Base-by-base conservation (phyloP, 2,329 filamentous ascomycete species). In the Diaporthe aspalathi region DNA sequence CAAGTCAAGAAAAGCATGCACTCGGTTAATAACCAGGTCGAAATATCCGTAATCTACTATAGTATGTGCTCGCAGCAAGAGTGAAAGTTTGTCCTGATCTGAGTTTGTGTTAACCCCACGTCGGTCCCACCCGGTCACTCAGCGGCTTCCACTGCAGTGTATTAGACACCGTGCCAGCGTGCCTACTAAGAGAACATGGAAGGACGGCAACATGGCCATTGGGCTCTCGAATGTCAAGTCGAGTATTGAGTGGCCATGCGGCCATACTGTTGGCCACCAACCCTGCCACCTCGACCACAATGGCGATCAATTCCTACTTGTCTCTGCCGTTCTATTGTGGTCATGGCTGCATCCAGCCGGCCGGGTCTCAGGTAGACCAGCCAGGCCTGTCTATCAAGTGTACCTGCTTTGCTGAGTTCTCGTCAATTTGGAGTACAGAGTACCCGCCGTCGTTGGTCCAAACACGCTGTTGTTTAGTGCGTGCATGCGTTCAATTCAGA, bases 291-390 rank as follows among this genome's bases (percentile, higher is more conserved):
- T 45, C 27, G 24, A 47, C 40, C 57, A 63, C 11, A 14, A 14
- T 63, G 40, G 43, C 57, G 24, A 20, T 20, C n/a, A n/a, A 14
- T 49, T 63, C 27, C 43, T 63, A 12, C 24, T 32, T 27, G 22
- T 24, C 43, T 17, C 16, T 47, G 22, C 47, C 20, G 40, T 57
- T 47, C 66, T 57, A 47, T 68, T 47, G 40, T 35, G 9, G 53
- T 40, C 14, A 29, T 27, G 53, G 66, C 66, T 68, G 66, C 53
- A 60, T 50, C 40, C n/a, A 60, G 54, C 53, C 32, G 67, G 29
- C 67, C 53, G 11, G 24, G 53, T 57, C 66, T 57, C 52, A 38
- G 6, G 6, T 11, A 38, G 35, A 38, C 5, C 35, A 67, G 65
- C 47, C 65, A 67, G 52, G 22, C 16, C 32, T 53, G 63, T 27